Evolutionary conservation across 805 yeast species (phyloP), one percentile per base, ranked within the genome.

Genomic region (Wickerhamiella australiensis): DNA sequence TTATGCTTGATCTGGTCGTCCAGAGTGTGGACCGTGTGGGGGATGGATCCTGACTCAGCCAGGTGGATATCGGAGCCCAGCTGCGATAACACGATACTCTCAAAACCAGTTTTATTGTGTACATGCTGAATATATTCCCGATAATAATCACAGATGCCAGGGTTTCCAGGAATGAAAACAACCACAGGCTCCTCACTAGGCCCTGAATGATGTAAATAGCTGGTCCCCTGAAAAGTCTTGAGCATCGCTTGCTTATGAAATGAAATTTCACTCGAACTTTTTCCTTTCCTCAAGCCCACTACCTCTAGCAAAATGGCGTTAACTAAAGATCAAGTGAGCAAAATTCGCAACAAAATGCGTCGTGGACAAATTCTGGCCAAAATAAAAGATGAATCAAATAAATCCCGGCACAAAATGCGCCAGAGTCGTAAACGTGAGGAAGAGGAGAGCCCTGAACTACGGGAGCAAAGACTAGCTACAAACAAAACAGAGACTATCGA

Each of bases 391-490:
- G 82, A 83, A 53, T 75, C 78, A 64, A 80, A 81, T 59, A 85
- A 84, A 60, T 76, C 76, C 48, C 78, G 85, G 59, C 96, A 87
- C 63, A 79, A 78, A 61, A 71, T 74, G 62, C 75, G 97, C 56
- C 75, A 76, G n/a, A 77, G 79, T 42, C 75, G 96, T 61, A 92
- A 94, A n/a, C 82, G 81, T 60, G 90, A 82, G 55, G 97, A 92
- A 65, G 70, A 81, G 50, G 77, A 74, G 25, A 82, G 88, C 59
- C 96, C 96, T 1, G 86, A 81, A 56, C 67, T 85, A 52, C 83
- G 77, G 61, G 85, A 78, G 50, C 81, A 87, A 61, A 79, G 98
- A 65, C 70, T 90, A 35, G 75, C 77, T 3, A 78, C 74, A 50
- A 86, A 87, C 63, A 77, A 83, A 1, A 86, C 96, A 3, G 78